Conservation (phyloP, 192 early-diverging fungal genomes). For the Mortierella claussenii region DNA sequence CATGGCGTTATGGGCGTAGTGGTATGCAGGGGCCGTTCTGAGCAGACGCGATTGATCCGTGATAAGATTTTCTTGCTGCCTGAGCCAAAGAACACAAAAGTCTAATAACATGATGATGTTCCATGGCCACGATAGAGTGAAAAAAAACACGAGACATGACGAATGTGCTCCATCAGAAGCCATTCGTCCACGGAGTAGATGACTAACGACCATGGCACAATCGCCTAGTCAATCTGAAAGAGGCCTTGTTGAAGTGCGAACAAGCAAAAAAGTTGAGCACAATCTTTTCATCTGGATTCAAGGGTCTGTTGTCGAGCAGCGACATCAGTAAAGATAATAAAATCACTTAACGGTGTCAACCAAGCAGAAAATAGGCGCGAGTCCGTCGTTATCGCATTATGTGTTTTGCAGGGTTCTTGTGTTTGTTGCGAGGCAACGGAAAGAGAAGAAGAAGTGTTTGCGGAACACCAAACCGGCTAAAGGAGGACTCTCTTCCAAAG, state of each 20-base stretch:
- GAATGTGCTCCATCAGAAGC: neutral
- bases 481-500: no score
- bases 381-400: neutral
- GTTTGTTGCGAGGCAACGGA: no score
- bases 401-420: no score
- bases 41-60: conserved; percentile 8
- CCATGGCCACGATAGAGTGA: no score
- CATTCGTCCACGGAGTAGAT: neutral
- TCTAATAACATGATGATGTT: no score
- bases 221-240: no score
- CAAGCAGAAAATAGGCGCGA: neutral
- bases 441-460: no score
- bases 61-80: conserved; percentile 10
- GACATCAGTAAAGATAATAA: neutral
- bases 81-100: neutral
- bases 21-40: neutral
- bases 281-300: no score
- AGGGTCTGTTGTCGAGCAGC: no score
- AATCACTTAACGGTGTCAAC: neutral
- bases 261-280: neutral
- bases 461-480: no score
- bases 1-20: neutral
- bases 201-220: neutral
- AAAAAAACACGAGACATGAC: neutral
- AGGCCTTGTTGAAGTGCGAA: no score